Conservation (phyloP, 441 rosid genomes). For the Geranium incanum region DNA sequence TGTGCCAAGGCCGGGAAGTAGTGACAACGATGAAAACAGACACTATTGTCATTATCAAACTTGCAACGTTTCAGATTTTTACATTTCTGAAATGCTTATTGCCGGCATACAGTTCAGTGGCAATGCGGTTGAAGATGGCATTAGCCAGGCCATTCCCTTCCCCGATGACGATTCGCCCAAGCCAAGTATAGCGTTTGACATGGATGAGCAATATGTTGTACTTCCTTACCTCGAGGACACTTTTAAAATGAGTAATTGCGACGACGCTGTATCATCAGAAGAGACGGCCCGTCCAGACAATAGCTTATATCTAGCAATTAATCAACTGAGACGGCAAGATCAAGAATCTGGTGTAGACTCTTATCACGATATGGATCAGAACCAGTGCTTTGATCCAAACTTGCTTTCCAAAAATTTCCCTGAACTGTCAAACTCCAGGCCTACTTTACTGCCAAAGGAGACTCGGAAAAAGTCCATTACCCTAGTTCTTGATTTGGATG, state of each 20-base stretch:
- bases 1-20: slow-evolving; percentile 38
- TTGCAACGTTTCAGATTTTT: slow-evolving; percentile 72
- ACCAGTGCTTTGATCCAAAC: slow-evolving; percentile 59
- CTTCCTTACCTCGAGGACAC: slow-evolving; percentile 73
- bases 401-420: slow-evolving; percentile 86
- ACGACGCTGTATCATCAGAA: slow-evolving; percentile 40
- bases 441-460: slow-evolving; percentile 75
- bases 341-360: slow-evolving; percentile 41
- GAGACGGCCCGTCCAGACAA: slow-evolving; percentile 34
- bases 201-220: slow-evolving; percentile 61
- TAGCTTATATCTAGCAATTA: slow-evolving; percentile 52
- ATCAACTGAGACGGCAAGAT: slow-evolving; percentile 46
- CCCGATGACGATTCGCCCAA: slow-evolving; percentile 61
- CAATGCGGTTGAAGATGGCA: slow-evolving; percentile 37
- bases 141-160: slow-evolving; percentile 38
- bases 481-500: slow-evolving; percentile 93
- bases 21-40: slow-evolving; percentile 43
- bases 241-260: slow-evolving; percentile 35
- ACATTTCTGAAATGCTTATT: slow-evolving; percentile 67
- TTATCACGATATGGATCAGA: slow-evolving; percentile 38
- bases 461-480: slow-evolving; percentile 90
- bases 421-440: slow-evolving; percentile 68
- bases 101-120: slow-evolving; percentile 66
- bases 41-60: slow-evolving; percentile 49
- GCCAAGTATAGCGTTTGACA: slow-evolving; percentile 45